phyloP scores from a whole-genome alignment of 352 stramenopile species.

The Pythium phragmiticola region DNA sequence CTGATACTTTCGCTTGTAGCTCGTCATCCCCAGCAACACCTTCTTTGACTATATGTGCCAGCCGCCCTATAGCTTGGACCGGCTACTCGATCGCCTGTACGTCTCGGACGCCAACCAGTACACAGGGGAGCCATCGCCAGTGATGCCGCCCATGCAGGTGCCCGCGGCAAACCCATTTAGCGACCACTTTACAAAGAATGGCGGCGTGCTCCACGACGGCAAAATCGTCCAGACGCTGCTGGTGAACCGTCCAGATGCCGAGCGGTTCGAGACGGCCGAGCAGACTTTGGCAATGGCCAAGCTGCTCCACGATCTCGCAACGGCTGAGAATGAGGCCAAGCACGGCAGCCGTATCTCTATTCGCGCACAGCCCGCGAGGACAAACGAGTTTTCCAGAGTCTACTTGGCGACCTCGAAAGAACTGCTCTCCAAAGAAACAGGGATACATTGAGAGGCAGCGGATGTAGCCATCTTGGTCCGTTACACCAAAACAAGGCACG shows the following conservation, averaged over 20 bases:
- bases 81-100: constrained; percentile 40
- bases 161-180: constrained; percentile 42
- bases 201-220: constrained; percentile 43
- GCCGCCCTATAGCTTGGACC: constrained; percentile 45
- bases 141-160: constrained; percentile 15
- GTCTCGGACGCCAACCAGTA: constrained; percentile 40
- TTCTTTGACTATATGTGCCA: constrained; percentile 58
- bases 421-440: constrained; percentile 61
- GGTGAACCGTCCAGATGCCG: constrained; percentile 35
- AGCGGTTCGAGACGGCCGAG: constrained; percentile 57
- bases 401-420: constrained; percentile 73
- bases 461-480: constrained; percentile 10
- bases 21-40: constrained; percentile 34
- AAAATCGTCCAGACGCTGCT: constrained; percentile 38
- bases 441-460: constrained; percentile 16
- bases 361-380: constrained; percentile 39
- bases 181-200: constrained; percentile 54
- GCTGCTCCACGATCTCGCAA: constrained; percentile 68
- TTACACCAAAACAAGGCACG: neutral
- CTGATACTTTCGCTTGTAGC: no score
- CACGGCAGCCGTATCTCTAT: constrained; percentile 64
- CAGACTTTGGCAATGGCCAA: constrained; percentile 79
- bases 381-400: constrained; percentile 64
- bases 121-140: constrained; percentile 23
- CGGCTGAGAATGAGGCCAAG: constrained; percentile 61